Evolutionary conservation across 495 filamentous ascomycete species (phyloP), one percentile per base, ranked within the genome.

Genomic region (Echria macrotheca): DNA sequence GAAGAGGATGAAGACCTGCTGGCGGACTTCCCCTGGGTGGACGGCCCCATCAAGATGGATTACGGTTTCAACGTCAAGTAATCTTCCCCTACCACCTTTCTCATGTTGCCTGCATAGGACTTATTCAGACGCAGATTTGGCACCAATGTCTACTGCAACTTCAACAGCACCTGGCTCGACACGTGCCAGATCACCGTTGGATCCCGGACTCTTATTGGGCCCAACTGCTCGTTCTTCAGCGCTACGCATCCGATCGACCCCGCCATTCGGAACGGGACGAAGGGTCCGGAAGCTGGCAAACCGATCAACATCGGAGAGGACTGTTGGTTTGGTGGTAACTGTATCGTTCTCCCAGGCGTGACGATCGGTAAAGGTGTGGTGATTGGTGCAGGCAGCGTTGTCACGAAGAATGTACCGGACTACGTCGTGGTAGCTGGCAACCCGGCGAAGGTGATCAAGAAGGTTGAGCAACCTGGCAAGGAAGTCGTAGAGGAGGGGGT

Each of bases 251-350:
- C 89, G 1, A 67, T 88, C 2, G 84, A 91, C 53, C 87, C 87
- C 1, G 71, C 71, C 0, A 47, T 89, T 10, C 75, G 89, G 8
- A 85, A 91, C 58, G 88, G 90, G 0, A 81, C 76, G 1, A 61
- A 76, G 32, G 90, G 89, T 0, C 86, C 89, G 0, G 90, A 95
- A 67, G 56, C 68, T 19, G 90, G 89, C 0, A 80, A 76, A 47
- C 83, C 86, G 14, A 86, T 96, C 54, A 74, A 68, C 11, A 81
- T 95, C 49, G 88, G 83, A 0, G 86, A 94, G 56, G 91, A 95
- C 63, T 93, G 87, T 55, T 96, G 91, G 90, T 63, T 96, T 21
- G 88, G 86, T 0, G 90, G 90, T 0, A 84, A 84, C 61, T 87
- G 85, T 7, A 77, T 75, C 31, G 72, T 96, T 5, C 63, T 86